These are phyloP conservation scores for Podospora bellae-mahoneyi DNA, from an alignment of 495 filamentous ascomycete genomes.

Conservation along the genomic window DNA sequence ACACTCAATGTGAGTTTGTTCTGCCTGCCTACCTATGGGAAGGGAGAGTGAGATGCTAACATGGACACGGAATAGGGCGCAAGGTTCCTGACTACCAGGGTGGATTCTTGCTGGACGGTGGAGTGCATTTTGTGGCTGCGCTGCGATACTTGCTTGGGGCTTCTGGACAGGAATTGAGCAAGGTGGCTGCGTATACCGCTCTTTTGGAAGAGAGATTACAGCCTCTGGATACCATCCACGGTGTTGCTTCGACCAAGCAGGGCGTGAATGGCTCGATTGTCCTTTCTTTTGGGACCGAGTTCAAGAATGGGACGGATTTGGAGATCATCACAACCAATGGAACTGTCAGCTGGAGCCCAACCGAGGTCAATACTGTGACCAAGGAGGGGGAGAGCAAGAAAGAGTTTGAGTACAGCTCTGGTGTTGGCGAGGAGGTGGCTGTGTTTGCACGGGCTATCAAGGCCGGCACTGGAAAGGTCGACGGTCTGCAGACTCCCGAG, in stretches of 20 bases:
- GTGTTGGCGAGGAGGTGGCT: conserved; percentile 64
- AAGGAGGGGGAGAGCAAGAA: conserved; percentile 38
- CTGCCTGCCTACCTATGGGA: background rate
- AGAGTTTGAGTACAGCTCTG: conserved; percentile 52
- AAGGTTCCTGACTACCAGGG: conserved; percentile 70
- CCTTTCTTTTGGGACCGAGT: conserved; percentile 65
- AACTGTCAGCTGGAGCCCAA: conserved; percentile 42
- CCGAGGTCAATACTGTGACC: conserved; percentile 37
- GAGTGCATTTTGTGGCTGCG: conserved; percentile 66
- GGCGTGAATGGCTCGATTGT: conserved; percentile 59
- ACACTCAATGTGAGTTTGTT: conserved; percentile 54
- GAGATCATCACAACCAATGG: conserved; percentile 54
- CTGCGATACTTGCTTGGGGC: conserved; percentile 58
- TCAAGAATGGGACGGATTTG: conserved; percentile 47
- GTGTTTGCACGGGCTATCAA: conserved; percentile 59
- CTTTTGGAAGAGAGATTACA: conserved; percentile 59
- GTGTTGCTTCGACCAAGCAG: conserved; percentile 52
- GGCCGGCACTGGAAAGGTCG: conserved; percentile 33
- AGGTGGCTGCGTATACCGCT: conserved; percentile 56
- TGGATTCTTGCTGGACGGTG: conserved; percentile 76
- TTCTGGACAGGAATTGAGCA: conserved; percentile 41
- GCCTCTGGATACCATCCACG: conserved; percentile 70
- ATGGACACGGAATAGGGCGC: conserved; percentile 48
- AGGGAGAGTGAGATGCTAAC: background rate
- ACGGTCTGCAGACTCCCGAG: conserved; percentile 56